Evolutionary conservation across 2,329 filamentous ascomycete species (phyloP).

Genomic region (Chaetomium sp.): DNA sequence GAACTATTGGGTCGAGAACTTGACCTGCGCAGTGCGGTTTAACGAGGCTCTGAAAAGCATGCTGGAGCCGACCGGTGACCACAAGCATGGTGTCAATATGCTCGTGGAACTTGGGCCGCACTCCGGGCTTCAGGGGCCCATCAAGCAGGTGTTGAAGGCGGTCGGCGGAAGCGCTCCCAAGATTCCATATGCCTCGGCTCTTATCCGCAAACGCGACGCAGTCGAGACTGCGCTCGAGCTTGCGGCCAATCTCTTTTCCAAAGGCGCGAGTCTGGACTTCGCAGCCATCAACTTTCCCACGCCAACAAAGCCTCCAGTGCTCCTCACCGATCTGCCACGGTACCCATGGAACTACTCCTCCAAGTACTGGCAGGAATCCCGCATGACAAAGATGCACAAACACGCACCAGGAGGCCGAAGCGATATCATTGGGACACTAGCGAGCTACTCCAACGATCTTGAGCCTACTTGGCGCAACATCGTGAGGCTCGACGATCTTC

Average conservation of each 20-base stretch:
- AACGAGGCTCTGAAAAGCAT: constrained; percentile 33
- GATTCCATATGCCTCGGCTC: constrained; percentile 25
- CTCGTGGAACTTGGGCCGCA: constrained; percentile 28
- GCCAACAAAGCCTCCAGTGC: constrained; percentile 27
- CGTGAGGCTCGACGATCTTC: constrained; percentile 31
- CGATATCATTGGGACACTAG: constrained; percentile 30
- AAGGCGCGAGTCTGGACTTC: constrained; percentile 39
- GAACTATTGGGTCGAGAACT: constrained; percentile 41
- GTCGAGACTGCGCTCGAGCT: constrained; percentile 32
- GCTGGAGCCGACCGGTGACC: constrained; percentile 31
- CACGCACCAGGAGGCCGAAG: constrained; percentile 30
- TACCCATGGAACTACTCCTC: constrained; percentile 43
- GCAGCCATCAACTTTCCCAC: constrained; percentile 41
- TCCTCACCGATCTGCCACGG: constrained; percentile 39
- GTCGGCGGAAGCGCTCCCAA: constrained; percentile 21
- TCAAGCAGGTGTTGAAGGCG: constrained; percentile 25
- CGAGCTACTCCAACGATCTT: constrained; percentile 30
- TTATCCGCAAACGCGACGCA: constrained; percentile 22
- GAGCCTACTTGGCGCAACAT: constrained; percentile 36
- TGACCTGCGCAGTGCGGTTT: constrained; percentile 38
- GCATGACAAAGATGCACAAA: constrained; percentile 29
- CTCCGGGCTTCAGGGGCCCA: constrained; percentile 26
- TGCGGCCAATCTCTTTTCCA: constrained; percentile 39
- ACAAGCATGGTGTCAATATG: constrained; percentile 25
- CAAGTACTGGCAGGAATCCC: constrained; percentile 29